Percentiles rank a stretch among this genome's conserved stretches.
Evolutionary conservation across 495 filamentous ascomycete genomes (phyloP).

Genomic region (Aspergillus incahuasiensis): DNA sequence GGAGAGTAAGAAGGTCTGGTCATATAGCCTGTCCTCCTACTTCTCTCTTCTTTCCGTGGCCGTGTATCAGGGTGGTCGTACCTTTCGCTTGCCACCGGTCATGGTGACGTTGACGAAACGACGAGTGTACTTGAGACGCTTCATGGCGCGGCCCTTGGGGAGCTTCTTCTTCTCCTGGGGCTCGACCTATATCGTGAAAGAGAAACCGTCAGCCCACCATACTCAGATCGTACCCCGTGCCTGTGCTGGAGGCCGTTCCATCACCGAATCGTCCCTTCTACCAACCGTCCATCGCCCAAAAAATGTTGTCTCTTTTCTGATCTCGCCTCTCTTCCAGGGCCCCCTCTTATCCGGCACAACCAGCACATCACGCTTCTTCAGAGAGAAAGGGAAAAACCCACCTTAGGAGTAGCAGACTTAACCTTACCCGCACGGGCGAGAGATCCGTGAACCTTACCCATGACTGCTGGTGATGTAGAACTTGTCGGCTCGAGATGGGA

Average conservation of each 20-base stretch:
- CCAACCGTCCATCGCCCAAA: background rate
- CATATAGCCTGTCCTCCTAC: background rate
- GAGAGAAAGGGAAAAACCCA: constrained; percentile 32
- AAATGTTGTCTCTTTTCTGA: background rate
- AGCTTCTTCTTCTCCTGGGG: constrained; percentile 47
- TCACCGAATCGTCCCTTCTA: background rate
- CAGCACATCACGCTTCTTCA: background rate
- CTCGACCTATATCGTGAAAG: constrained; percentile 31
- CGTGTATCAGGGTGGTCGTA: constrained; percentile 34
- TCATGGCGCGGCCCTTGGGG: constrained; percentile 98
- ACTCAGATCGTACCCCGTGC: background rate
- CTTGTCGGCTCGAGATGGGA: constrained; percentile 22
- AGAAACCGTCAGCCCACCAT: constrained; percentile 11
- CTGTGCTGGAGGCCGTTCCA: background rate
- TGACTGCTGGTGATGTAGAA: constrained; percentile 24
- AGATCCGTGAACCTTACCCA: constrained; percentile 35
- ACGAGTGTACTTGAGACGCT: constrained; percentile 94
- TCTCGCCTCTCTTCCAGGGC: background rate
- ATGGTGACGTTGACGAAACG: constrained; percentile 99
- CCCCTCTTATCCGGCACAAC: background rate
- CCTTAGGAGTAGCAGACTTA: constrained; percentile 89
- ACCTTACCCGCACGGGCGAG: constrained; percentile 98
- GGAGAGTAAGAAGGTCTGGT: background rate
- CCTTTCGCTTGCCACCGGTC: constrained; percentile 99
- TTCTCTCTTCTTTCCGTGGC: background rate